Conservation (phyloP, 2,329 filamentous ascomycete genomes). For the Beauveria sp. region DNA sequence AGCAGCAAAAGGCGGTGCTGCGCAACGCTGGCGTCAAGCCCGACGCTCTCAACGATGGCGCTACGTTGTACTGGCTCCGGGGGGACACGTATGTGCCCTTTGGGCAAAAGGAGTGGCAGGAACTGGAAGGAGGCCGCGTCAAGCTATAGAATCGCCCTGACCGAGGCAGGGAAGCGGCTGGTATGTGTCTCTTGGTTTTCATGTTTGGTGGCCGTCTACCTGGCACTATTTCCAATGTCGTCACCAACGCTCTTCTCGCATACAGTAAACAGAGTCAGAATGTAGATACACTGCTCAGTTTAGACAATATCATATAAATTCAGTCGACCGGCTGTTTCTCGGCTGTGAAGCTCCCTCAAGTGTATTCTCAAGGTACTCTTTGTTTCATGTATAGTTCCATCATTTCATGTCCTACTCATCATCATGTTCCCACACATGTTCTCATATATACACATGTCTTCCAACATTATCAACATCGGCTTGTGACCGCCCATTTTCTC, state of each 20-base stretch:
- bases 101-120: constrained; percentile 57
- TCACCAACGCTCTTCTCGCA: neutral
- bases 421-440: neutral
- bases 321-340: neutral
- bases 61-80: constrained; percentile 58
- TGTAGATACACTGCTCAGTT: neutral
- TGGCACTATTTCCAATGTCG: neutral
- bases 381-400: neutral
- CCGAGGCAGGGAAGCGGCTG: neutral
- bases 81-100: constrained; percentile 63
- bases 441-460: constrained; percentile 9
- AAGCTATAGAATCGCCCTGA: constrained; percentile 46
- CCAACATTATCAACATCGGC: constrained; percentile 8
- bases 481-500: constrained; percentile 1
- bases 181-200: neutral
- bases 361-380: neutral
- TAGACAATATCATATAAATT: neutral
- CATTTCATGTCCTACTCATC: neutral
- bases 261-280: neutral
- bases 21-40: constrained; percentile 70
- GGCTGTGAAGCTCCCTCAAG: constrained; percentile 5
- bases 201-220: neutral
- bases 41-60: constrained; percentile 17
- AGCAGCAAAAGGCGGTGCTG: constrained; percentile 74
- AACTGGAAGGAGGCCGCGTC: constrained; percentile 57